Base-by-base conservation (phyloP, 1,284 basidiomycete species). In the Wolfiporia cocos region DNA sequence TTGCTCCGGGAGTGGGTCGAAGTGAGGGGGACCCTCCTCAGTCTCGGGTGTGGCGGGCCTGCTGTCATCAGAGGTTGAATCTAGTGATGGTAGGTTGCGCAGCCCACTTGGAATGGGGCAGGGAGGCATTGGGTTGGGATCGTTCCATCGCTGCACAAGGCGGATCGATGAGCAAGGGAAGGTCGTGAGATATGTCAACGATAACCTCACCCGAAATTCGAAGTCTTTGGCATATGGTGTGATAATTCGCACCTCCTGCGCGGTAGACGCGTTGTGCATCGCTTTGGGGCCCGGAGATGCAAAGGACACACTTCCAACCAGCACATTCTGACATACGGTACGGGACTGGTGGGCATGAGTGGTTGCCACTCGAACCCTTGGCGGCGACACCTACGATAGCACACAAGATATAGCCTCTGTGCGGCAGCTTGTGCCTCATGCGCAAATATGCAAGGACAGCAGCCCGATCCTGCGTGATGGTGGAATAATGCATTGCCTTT, bases 211-310 rank as follows among this genome's bases (percentile, higher is more conserved):
- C 49, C 78, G 69, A 57, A 83, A 81, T 55, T 85, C 74, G 45
- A 86, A 81, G 52, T 81, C 74, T 20, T 68, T 64, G 2, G 83
- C 79, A 14, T 67, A 69, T 4, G 81, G 81, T 1, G 81, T 77
- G 39, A 87, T 74, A 31, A 87, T 74, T 17, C 76, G 75, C 47
- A 87, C 76, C 62, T 87, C 84, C 59, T 85, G 81, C 0, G 84
- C 84, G 0, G 85, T 87, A 6, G 84, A 85, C 7, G 80, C 81
- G 51, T 80, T 86, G 52, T 86, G 81, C 55, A 87, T 70, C 1
- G 82, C 78, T 55, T 84, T 83, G 12, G 76, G 74, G 2, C 80
- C 77, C 5, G 81, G 78, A 29, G 73, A 71, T 9, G 83, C 84
- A 53, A 81, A 83, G 1, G 85, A 86, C 21, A 87, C 78, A 49